These are phyloP conservation scores for Fusarium coffeatum DNA, from an alignment of 2,329 filamentous ascomycete species.

Conservation along the genomic window DNA sequence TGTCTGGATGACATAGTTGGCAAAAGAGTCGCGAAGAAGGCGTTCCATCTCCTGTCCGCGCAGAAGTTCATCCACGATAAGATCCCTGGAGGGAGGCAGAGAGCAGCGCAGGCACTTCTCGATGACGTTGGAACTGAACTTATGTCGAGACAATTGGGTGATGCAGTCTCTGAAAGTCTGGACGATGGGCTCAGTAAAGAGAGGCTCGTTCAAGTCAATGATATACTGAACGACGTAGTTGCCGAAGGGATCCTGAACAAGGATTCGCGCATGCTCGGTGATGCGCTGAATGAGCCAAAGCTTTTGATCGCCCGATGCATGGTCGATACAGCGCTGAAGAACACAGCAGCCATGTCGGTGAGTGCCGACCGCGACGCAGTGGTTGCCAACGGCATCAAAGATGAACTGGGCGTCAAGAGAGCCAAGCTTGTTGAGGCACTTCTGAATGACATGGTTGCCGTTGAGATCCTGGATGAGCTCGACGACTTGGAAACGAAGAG, in stretches of 20 bases:
- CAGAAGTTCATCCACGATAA: conserved; percentile 87
- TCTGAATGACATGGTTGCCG: conserved; percentile 98
- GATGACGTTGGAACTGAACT: conserved; percentile 99
- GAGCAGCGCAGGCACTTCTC: conserved; percentile 95
- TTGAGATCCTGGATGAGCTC: conserved; percentile 97
- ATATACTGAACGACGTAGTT: conserved; percentile 99
- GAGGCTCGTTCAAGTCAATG: conserved; percentile 87
- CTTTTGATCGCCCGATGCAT: conserved; percentile 91
- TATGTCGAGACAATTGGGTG: conserved; percentile 85
- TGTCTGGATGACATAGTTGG: conserved; percentile 98
- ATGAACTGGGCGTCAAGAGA: conserved; percentile 92
- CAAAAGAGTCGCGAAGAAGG: conserved; percentile 90
- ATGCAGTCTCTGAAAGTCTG: conserved; percentile 80
- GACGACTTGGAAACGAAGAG: conserved; percentile 85
- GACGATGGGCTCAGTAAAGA: conserved; percentile 90
- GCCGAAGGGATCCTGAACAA: conserved; percentile 96
- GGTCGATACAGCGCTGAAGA: conserved; percentile 96
- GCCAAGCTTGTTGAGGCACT: conserved; percentile 94
- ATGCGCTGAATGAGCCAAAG: conserved; percentile 86
- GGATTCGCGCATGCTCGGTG: conserved; percentile 84
- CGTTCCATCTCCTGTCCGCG: conserved; percentile 81
- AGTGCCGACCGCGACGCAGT: conserved; percentile 92
- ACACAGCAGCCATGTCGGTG: conserved; percentile 98
- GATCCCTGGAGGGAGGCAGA: conserved; percentile 76
- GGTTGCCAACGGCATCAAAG: conserved; percentile 88